Conservation (phyloP, 2,329 filamentous ascomycete genomes). For the Harringtonia aguacate region DNA sequence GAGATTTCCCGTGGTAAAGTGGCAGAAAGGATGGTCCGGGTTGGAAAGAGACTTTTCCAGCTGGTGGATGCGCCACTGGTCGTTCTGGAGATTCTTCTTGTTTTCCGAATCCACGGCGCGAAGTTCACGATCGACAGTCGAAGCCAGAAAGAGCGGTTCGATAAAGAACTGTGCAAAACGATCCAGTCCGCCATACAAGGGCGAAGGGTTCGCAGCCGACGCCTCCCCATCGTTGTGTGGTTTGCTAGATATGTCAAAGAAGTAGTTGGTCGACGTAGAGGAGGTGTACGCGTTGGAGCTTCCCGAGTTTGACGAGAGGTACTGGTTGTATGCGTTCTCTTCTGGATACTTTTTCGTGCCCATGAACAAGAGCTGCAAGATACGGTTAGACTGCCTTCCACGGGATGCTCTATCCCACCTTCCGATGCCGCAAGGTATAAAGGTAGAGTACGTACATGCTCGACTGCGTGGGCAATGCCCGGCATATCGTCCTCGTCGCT, state of each 20-base stretch:
- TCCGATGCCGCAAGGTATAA: background rate
- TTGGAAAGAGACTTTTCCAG: constrained; percentile 83
- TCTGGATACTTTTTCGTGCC: constrained; percentile 94
- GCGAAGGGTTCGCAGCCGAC: constrained; percentile 44
- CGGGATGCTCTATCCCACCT: background rate
- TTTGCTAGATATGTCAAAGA: constrained; percentile 86
- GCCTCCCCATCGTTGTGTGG: constrained; percentile 49
- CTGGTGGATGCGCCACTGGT: constrained; percentile 79
- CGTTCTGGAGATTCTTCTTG: constrained; percentile 92
- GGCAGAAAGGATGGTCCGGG: constrained; percentile 75
- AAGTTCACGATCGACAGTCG: constrained; percentile 77
- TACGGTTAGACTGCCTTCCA: background rate
- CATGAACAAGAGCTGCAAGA: constrained; percentile 76
- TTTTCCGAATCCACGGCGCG: constrained; percentile 90
- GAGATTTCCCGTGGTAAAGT: constrained; percentile 85
- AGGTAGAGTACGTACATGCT: constrained; percentile 51
- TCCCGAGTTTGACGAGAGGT: constrained; percentile 80
- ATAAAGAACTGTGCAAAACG: constrained; percentile 94
- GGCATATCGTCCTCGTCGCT: constrained; percentile 86
- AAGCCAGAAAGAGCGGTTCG: constrained; percentile 73
- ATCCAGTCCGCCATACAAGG: constrained; percentile 71
- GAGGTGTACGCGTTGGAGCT: constrained; percentile 93
- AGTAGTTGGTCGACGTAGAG: constrained; percentile 91
- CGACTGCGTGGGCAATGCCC: constrained; percentile 90
- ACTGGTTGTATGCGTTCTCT: constrained; percentile 93